phyloP scores from a whole-genome alignment of 2,329 filamentous ascomycete species.

The Penicillium italicum region DNA sequence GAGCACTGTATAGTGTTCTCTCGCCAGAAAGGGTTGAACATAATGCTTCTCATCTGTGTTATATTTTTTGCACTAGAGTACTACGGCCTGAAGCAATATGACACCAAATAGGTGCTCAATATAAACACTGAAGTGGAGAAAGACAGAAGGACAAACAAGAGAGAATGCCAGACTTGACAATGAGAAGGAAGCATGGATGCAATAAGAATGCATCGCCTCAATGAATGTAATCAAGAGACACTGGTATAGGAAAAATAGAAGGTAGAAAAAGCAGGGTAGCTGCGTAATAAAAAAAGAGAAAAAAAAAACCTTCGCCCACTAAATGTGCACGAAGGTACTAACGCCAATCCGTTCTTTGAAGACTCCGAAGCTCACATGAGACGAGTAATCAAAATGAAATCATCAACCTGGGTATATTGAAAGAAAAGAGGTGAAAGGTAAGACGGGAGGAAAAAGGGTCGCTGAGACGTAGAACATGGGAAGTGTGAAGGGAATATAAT shows the following conservation, averaged over 20 bases:
- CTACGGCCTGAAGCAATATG: neutral
- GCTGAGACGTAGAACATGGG: neutral
- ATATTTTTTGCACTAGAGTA: neutral
- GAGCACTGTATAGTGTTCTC: neutral
- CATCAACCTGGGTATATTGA: constrained; percentile 23
- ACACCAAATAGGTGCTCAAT: neutral
- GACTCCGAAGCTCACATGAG: constrained; percentile 5
- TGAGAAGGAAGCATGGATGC: neutral
- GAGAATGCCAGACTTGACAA: neutral
- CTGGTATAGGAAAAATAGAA: neutral
- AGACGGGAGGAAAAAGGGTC: neutral
- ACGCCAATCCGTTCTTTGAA: constrained; percentile 13
- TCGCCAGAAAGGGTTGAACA: neutral
- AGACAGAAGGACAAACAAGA: neutral
- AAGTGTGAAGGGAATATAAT: neutral
- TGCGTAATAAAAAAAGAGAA: neutral
- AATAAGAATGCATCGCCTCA: neutral
- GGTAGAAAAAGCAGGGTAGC: neutral
- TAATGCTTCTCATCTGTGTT: neutral
- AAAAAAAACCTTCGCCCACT: neutral
- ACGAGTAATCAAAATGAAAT: constrained; percentile 5
- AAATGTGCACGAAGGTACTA: neutral
- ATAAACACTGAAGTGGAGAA: neutral
- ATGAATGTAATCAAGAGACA: neutral
- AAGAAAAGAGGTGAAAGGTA: constrained; percentile 9